A percentile compares a stretch with the other conserved stretches of the same genome.
These are phyloP conservation scores for Tylopilus orsonianus DNA, from an alignment of 1,284 basidiomycete species.

Conservation along the genomic window DNA sequence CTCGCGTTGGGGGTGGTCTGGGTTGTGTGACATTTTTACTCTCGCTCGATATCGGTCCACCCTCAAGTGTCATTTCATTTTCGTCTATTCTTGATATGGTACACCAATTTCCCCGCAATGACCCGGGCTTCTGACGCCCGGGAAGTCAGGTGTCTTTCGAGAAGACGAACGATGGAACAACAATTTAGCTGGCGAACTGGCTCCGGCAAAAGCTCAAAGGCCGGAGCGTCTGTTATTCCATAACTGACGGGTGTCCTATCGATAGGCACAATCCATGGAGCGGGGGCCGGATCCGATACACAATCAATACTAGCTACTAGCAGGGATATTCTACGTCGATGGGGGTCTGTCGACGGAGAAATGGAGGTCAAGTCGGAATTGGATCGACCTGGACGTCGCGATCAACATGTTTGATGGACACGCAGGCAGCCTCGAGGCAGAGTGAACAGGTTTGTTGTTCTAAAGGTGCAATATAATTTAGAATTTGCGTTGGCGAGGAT, in stretches of 20 bases:
- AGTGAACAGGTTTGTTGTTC: background rate
- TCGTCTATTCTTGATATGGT: slow-evolving; percentile 6
- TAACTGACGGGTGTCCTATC: slow-evolving; percentile 12
- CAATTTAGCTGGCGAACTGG: slow-evolving; percentile 3
- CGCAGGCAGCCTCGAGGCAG: slow-evolving; percentile 28
- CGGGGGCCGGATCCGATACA: slow-evolving; percentile 16
- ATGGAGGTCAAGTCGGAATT: slow-evolving; percentile 1
- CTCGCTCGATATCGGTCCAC: background rate
- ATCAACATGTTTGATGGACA: slow-evolving; percentile 20
- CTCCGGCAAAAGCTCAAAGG: background rate
- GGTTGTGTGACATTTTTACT: slow-evolving; percentile 2
- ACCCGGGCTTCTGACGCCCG: slow-evolving; percentile 8
- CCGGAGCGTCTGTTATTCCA: slow-evolving; percentile 8
- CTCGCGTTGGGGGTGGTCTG: background rate
- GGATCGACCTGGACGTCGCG: slow-evolving; percentile 9
- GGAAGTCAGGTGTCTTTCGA: slow-evolving; percentile 8
- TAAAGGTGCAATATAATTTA: background rate
- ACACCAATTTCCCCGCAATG: slow-evolving; percentile 1
- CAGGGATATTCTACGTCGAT: background rate
- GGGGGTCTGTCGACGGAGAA: background rate
- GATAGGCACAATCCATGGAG: slow-evolving; percentile 22
- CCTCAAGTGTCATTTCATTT: slow-evolving; percentile 8
- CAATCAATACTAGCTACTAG: too few relatives aligned
- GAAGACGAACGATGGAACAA: slow-evolving; percentile 10
- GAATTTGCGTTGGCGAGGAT: background rate